phyloP scores from a whole-genome alignment of 352 stramenopile species.

The Phytophthora pseudosyringae region DNA sequence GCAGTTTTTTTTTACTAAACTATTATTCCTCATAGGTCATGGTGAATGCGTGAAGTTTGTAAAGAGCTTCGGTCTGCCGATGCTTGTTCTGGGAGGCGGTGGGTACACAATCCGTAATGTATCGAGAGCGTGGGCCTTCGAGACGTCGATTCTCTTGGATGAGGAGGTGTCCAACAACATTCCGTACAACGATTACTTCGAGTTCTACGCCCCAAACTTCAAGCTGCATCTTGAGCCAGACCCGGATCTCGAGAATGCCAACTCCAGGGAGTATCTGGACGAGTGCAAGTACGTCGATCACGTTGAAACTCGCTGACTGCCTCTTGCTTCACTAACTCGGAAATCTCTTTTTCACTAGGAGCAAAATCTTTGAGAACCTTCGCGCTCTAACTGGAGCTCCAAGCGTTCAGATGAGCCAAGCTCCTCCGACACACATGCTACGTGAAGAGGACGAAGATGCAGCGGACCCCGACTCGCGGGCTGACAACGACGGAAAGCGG shows the following conservation, averaged over 20 bases:
- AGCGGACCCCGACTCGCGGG: slow-evolving; percentile 66
- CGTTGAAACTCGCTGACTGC: neutral
- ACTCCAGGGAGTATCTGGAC: slow-evolving; percentile 87
- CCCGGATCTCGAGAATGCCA: slow-evolving; percentile 78
- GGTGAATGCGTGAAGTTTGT: slow-evolving; percentile 85
- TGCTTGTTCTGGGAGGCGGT: slow-evolving; percentile 83
- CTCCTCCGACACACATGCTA: slow-evolving; percentile 73
- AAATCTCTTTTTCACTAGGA: slow-evolving; percentile 37
- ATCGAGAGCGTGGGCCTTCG: slow-evolving; percentile 96
- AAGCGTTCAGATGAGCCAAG: slow-evolving; percentile 84
- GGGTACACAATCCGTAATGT: slow-evolving; percentile 92
- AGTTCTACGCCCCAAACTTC: slow-evolving; percentile 86
- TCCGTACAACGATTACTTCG: slow-evolving; percentile 88
- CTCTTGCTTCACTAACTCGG: slow-evolving; percentile 5
- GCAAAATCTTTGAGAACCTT: slow-evolving; percentile 89
- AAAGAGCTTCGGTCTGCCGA: slow-evolving; percentile 87
- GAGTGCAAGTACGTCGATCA: slow-evolving; percentile 76
- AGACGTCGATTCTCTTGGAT: slow-evolving; percentile 95
- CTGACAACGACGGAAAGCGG: slow-evolving; percentile 73
- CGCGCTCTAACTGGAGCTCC: slow-evolving; percentile 72
- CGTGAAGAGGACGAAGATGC: slow-evolving; percentile 85
- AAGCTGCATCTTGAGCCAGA: slow-evolving; percentile 87
- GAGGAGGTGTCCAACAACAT: slow-evolving; percentile 84
- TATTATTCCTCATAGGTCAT: slow-evolving; percentile 48
- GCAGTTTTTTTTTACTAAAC: neutral